These are phyloP conservation scores for Mentha longifolia DNA, from an alignment of 257 asterid genomes.

Conservation along the genomic window DNA sequence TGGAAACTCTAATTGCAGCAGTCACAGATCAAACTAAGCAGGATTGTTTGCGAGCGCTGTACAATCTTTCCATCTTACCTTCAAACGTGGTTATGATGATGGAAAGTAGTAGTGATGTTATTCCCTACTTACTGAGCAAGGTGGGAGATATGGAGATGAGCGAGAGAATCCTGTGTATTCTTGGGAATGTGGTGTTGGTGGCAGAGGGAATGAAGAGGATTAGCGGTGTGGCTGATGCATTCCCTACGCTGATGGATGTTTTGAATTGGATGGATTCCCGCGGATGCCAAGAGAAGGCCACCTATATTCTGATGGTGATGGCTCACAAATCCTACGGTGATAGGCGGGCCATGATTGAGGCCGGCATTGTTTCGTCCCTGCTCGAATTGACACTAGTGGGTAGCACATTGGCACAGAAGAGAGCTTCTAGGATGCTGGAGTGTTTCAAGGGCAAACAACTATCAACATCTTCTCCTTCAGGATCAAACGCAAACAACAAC, in stretches of 20 bases:
- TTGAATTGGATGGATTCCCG: constrained; percentile 82
- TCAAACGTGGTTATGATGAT: constrained; percentile 48
- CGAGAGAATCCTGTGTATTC: constrained; percentile 73
- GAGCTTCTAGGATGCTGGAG: constrained; percentile 88
- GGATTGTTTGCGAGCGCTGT: constrained; percentile 77
- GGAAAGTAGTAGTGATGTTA: constrained; percentile 46
- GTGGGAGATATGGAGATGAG: constrained; percentile 74
- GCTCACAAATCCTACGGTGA: constrained; percentile 81
- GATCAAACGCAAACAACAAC: not conserved
- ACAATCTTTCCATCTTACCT: constrained; percentile 78
- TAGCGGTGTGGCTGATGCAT: constrained; percentile 52
- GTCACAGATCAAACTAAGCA: constrained; percentile 47
- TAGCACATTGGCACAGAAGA: constrained; percentile 75
- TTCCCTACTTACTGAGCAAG: constrained; percentile 52
- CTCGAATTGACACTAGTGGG: constrained; percentile 84
- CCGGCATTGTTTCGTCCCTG: constrained; percentile 71
- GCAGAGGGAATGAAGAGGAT: constrained; percentile 75
- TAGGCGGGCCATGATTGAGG: constrained; percentile 79
- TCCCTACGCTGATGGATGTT: constrained; percentile 63
- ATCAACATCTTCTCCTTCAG: constrained; percentile 26
- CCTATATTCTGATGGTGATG: constrained; percentile 89
- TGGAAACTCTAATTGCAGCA: constrained; percentile 41
- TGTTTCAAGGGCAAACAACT: constrained; percentile 80
- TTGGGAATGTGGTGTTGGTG: constrained; percentile 61
- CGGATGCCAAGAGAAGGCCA: constrained; percentile 84